Percentiles rank a stretch among this genome's conserved stretches.
Conservation (phyloP, 305 asterid genomes). For the Fraxinus xanthoxyloides region DNA sequence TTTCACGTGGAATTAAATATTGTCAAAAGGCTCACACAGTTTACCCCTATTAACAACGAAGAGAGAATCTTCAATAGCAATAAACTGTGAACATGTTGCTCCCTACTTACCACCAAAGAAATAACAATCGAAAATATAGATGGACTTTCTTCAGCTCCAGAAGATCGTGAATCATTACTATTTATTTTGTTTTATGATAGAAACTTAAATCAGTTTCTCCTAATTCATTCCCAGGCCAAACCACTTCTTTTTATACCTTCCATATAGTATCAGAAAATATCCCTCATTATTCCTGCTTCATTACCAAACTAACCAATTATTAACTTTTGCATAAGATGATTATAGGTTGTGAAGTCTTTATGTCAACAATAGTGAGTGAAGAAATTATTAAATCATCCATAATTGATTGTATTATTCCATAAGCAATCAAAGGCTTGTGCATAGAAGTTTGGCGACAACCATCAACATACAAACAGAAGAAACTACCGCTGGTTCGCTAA, state of each 20-base stretch:
- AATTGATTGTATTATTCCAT: neutral
- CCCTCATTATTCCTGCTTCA: neutral
- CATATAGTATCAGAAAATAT: constrained; percentile 1
- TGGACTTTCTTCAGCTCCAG: neutral
- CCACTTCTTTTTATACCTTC: neutral
- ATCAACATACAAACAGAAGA: constrained; percentile 12
- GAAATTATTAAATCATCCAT: neutral
- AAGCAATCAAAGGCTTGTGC: neutral
- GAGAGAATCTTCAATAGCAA: neutral
- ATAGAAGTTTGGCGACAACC: neutral
- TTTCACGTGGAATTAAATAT: constrained; percentile 29
- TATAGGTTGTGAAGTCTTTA: neutral
- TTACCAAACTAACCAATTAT: neutral
- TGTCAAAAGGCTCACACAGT: constrained; percentile 17
- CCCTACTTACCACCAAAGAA: neutral
- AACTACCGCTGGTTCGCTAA: neutral
- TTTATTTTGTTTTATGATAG: neutral
- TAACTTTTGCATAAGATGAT: neutral
- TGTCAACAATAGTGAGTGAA: neutral
- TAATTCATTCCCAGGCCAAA: neutral
- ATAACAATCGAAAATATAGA: neutral
- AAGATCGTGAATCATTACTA: neutral
- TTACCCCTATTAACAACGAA: constrained; percentile 3
- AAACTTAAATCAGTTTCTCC: neutral
- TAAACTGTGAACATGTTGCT: constrained; percentile 1